Evolutionary conservation across 345 rosid species (phyloP).

Genomic region (Lenwebbia sp.): DNA sequence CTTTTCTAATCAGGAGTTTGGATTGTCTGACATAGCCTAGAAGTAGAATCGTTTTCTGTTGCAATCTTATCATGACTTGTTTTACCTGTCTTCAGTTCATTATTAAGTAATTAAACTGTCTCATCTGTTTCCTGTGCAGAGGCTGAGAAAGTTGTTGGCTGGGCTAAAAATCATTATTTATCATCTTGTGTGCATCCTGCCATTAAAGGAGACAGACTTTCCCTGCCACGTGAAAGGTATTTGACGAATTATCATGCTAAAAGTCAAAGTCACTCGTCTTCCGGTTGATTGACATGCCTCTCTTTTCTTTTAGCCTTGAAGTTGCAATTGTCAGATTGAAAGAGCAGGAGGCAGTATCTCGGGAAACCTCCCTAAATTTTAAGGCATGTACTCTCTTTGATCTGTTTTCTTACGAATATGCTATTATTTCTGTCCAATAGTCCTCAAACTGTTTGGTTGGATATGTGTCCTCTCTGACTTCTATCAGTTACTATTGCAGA

Average conservation of each 20-base stretch:
- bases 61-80: background rate
- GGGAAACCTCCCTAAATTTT: slow-evolving; percentile 64
- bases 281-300: slow-evolving; percentile 14
- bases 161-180: slow-evolving; percentile 89
- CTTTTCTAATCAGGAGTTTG: background rate
- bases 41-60: background rate
- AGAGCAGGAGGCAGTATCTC: slow-evolving; percentile 60
- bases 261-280: background rate
- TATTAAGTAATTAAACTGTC: background rate
- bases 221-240: slow-evolving; percentile 82
- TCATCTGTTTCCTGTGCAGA: slow-evolving; percentile 23
- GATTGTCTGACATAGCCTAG: background rate
- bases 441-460: background rate
- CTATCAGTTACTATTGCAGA: slow-evolving; percentile 31
- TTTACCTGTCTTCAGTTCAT: background rate
- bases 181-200: slow-evolving; percentile 56
- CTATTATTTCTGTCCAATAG: background rate
- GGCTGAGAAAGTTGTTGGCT: slow-evolving; percentile 91
- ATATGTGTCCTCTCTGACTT: slow-evolving; percentile 3
- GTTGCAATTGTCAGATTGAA: slow-evolving; percentile 66
- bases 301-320: slow-evolving; percentile 62
- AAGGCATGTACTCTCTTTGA: slow-evolving; percentile 38
- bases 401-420: background rate
- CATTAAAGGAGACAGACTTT: slow-evolving; percentile 56
- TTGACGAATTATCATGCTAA: background rate